Base-by-base conservation (phyloP, 1,284 basidiomycete species). In the Puccinia hordei region DNA sequence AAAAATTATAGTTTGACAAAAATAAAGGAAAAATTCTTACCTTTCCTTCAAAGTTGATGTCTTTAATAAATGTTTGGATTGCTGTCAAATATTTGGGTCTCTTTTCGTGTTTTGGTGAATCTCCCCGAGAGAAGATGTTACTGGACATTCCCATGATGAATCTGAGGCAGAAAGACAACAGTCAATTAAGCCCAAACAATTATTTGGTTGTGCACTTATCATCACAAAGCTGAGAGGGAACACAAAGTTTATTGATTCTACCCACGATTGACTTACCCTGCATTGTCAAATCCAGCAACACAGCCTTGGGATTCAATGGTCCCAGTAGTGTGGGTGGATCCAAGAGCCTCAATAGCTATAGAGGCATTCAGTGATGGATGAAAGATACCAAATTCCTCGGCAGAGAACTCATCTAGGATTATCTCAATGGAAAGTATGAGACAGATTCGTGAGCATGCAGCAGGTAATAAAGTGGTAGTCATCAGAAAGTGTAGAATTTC, bases 281-380 rank as follows among this genome's bases (percentile, higher is more conserved):
- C 78, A 80, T 80, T 80, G 30, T 80, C 78, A 55, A 80, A 80
- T 4, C 78, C 78, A 27, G 24, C 51, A 33, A 73, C 69, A 73
- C 78, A 80, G 9, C 22, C 22, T 33, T 33, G 35, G 17, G 59
- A 9, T 1, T 30, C 13, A 12, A 22, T 22, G 74, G 10, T 27
- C 5, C 8, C 27, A 41, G 57, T 17, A 46, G 55, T 33, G 8
- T 59, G 73, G 35, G 73, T 27, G 41, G 78, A 73, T 51, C 78
- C 78, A 12, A 80, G 49, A 57, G 65, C 51, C 13, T 73, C 71
- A 13, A 80, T 80, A 17, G 78, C 71, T 24, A 80, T 80, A 24
- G 78, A 80, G 6, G 61, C 78, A 33, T 80, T 80, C 4, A 80
- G 69, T 55, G 35, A 35, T 17, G 78, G 78, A 61, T 80, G 53